Evolutionary conservation across 2,329 filamentous ascomycete species (phyloP), one percentile per base, ranked within the genome.

Genomic region (Hypoxylon sp.): DNA sequence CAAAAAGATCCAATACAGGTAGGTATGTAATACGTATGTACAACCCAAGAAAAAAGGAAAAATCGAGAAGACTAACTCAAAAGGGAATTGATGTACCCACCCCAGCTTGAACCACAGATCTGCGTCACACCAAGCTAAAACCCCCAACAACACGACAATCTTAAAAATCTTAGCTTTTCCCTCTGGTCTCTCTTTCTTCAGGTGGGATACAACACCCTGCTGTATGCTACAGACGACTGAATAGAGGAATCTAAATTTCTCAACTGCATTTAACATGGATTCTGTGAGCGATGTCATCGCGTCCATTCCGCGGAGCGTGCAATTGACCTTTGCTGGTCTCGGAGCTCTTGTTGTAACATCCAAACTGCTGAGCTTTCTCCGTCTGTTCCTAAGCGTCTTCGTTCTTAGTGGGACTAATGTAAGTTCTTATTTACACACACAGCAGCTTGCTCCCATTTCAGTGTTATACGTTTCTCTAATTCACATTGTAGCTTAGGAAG

Each of bases 321-420:
- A 83, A 66, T 80, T 81, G 74, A 80, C 79, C 19, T 76, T 88
- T 50, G 83, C 84, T 51, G 83, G 79, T 34, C 68, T 90, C 54
- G 91, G 91, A 51, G 85, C 86, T 58, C 76, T 91, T 48, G 87
- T 84, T 70, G 70, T 91, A 47, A 82, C 81, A 65, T 82, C 78
- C 67, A 88, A 88, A 75, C 76, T 87, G 19, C 74, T 90, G 60
- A 87, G 84, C 75, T 88, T 88, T 72, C 70, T 89, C 55, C 83
- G 84, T 67, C 84, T 93, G 39, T 71, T 93, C 48, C 76, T 91
- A 63, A 90, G 88, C 76, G 81, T 90, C 39, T 93, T 94, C 74
- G 76, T 94, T 61, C 83, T 94, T 8, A 82, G 83, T 67, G 89
- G 89, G 56, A 87, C 82, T 67, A 87, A 87, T 70, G 88, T 90